Evolutionary conservation across 2,329 filamentous ascomycete species (phyloP).

Genomic region (Gaeumannomyces sp.): DNA sequence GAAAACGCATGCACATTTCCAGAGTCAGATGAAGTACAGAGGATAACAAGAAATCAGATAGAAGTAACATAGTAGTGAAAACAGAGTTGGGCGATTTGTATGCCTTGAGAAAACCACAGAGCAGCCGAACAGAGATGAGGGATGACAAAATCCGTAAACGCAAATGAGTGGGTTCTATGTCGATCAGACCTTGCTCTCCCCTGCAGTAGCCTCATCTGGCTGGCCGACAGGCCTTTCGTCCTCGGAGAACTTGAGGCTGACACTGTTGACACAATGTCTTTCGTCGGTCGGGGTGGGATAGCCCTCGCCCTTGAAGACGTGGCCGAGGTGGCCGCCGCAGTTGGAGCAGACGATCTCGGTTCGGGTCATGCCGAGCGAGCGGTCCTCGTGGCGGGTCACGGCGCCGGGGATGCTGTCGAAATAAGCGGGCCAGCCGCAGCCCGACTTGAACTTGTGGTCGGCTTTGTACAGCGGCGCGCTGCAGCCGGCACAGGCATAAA

Average conservation of each 20-base stretch:
- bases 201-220: not conserved
- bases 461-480: constrained; percentile 85
- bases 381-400: constrained; percentile 75
- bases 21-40: not conserved
- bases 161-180: not conserved
- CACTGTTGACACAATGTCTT: constrained; percentile 92
- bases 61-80: not conserved
- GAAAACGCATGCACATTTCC: not conserved
- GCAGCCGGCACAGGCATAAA: constrained; percentile 86
- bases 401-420: constrained; percentile 92
- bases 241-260: constrained; percentile 75
- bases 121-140: not conserved
- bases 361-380: constrained; percentile 70
- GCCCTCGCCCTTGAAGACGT: constrained; percentile 88
- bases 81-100: not conserved
- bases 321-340: constrained; percentile 86
- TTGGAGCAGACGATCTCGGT: constrained; percentile 94
- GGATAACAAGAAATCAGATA: not conserved
- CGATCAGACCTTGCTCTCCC: constrained; percentile 8
- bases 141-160: too few species aligned
- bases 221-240: constrained; percentile 48
- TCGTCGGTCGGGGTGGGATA: constrained; percentile 85
- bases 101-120: not conserved
- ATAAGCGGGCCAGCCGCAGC: constrained; percentile 97
- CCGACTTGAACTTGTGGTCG: constrained; percentile 89